phyloP scores from a whole-genome alignment of 2,329 filamentous ascomycete genomes.

The Neurospora crassa region DNA sequence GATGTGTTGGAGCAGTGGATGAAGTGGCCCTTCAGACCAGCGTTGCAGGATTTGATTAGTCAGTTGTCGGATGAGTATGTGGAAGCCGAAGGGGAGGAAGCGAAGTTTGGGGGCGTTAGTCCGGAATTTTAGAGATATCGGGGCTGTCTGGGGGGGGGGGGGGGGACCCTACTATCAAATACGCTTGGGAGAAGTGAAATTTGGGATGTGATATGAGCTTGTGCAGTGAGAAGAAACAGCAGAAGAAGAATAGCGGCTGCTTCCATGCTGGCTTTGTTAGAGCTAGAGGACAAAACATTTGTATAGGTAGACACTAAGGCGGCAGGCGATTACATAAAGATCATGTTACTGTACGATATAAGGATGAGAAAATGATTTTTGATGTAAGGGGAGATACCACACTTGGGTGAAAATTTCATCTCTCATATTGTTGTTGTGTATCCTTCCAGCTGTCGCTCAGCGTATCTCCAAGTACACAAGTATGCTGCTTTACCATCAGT shows the following conservation, averaged over 20 bases:
- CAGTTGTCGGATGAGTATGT: constrained; percentile 24
- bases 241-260: neutral
- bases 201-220: neutral
- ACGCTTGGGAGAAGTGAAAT: neutral
- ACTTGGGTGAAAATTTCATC: neutral
- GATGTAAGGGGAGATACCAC: neutral
- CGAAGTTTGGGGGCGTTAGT: neutral
- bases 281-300: neutral
- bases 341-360: neutral
- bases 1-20: constrained; percentile 52
- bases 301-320: neutral
- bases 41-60: constrained; percentile 37
- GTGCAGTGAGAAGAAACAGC: neutral
- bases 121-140: neutral
- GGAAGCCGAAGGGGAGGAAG: constrained; percentile 14
- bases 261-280: neutral
- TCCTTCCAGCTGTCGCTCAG: too few species aligned
- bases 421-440: neutral
- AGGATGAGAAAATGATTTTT: neutral
- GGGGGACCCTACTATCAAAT: too few species aligned
- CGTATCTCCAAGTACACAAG: neutral
- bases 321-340: neutral
- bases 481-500: neutral
- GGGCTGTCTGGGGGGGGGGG: neutral
- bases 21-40: constrained; percentile 55